phyloP scores from a whole-genome alignment of 306 rosid genomes.

The Quercus berberidifolia region DNA sequence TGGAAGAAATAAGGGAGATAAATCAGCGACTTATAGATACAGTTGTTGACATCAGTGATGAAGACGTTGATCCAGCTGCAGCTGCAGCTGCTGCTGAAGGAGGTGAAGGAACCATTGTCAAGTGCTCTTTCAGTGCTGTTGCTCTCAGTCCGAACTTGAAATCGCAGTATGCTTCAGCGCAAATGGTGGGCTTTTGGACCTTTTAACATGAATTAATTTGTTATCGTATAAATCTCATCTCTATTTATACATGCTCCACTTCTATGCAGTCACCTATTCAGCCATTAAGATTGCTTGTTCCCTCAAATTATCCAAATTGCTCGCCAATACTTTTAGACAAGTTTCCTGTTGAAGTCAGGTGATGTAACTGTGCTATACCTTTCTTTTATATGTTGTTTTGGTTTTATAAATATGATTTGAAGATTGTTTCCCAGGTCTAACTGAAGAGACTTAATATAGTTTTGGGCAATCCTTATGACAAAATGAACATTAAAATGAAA shows the following conservation, averaged over 20 bases:
- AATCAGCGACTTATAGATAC: conserved; percentile 84
- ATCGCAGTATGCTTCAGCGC: conserved; percentile 71
- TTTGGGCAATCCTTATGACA: not conserved
- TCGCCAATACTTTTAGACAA: conserved; percentile 88
- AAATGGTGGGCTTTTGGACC: conserved; percentile 53
- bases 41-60: conserved; percentile 67
- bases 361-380: conserved; percentile 21
- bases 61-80: conserved; percentile 67
- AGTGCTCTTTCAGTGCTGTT: conserved; percentile 81
- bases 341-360: conserved; percentile 81
- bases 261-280: conserved; percentile 80
- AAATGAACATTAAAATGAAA: not conserved
- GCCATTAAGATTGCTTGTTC: conserved; percentile 87
- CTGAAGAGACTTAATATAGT: not conserved
- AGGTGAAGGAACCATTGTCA: conserved; percentile 78
- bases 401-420: not conserved
- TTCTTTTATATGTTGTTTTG: conserved; percentile 13
- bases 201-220: not conserved
- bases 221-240: conserved; percentile 13
- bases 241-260: conserved; percentile 23
- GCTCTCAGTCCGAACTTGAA: conserved; percentile 87
- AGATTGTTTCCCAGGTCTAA: not conserved
- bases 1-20: conserved; percentile 83
- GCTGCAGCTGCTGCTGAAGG: conserved; percentile 62
- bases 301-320: conserved; percentile 78